Evolutionary conservation across 1,284 basidiomycete species (phyloP), one percentile per base, ranked within the genome.

Genomic region (Cryptococcus sp.): DNA sequence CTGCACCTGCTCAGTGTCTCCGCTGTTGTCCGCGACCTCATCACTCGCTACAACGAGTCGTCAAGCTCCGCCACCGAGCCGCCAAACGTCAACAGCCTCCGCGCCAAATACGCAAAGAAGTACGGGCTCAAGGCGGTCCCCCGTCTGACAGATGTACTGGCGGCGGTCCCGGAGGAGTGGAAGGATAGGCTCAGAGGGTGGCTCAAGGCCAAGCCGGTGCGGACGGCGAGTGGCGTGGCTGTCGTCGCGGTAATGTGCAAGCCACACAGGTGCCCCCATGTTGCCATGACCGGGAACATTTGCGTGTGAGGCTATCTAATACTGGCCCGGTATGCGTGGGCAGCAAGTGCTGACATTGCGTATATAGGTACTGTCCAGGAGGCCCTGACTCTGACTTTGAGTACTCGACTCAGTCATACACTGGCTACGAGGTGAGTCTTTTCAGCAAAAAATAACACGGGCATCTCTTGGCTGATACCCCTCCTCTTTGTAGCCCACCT

Each of bases 241-340:
- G 96, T 98, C 16, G 96, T 99, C 5, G 96, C 96, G 4, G 95
- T 99, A 39, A 99, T 99, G 96, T 97, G 94, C 82, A 99, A 98
- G 75, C 96, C 96, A 2, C 96, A 99, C 81, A 85, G 96, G 50
- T 99, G 96, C 80, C 96, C 96, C 5, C 96, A 99, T 78, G 98
- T 99, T 58, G 96, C 96, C 6, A 95, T 99, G 88, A 99, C 96
- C 0, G 96, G 96, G n/a, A 98, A 98, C 72, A 98, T 99, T 52
- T 98, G 96, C 79, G 95, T 98, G 86, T 92, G 70, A 65, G 86
- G 5, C 78, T 16, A n/a, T n/a, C n/a, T n/a, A n/a, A n/a, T 16
- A 9, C 15, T n/a, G 8, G 12, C n/a, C 18, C 3, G 12, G 37
- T 16, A 15, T 24, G 1, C 21, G 8, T 44, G 42, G 59, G 38